These are phyloP conservation scores for Calvatia gigantea DNA, from an alignment of 768 basidiomycete genomes.

Conservation along the genomic window DNA sequence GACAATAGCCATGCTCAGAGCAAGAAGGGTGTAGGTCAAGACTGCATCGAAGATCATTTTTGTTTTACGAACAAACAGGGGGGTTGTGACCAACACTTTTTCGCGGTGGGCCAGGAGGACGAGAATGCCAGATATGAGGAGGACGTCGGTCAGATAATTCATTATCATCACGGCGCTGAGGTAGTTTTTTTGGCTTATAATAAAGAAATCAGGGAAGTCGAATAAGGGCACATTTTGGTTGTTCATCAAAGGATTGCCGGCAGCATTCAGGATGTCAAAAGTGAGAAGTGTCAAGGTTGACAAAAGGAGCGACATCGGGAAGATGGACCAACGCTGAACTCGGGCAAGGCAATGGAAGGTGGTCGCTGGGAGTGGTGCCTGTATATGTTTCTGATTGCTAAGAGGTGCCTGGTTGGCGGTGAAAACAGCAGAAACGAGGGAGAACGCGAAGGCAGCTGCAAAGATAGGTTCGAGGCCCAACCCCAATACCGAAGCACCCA, in stretches of 20 bases:
- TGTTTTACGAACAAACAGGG: background rate
- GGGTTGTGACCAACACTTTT: background rate
- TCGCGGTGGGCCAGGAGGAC: background rate
- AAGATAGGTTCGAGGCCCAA: background rate
- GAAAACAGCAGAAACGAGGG: background rate
- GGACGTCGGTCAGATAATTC: background rate
- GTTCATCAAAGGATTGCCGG: background rate
- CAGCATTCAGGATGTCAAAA: background rate
- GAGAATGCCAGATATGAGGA: background rate
- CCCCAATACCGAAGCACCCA: background rate
- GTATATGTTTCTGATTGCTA: background rate
- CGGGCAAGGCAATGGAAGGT: background rate
- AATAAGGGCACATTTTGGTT: background rate
- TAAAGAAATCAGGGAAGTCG: background rate
- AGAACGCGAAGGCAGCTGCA: conserved; percentile 3
- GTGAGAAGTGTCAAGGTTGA: background rate
- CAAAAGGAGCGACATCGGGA: conserved; percentile 1
- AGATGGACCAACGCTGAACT: background rate
- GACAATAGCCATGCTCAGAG: background rate
- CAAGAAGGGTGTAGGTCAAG: background rate
- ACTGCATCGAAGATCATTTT: background rate
- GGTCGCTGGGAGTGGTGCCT: background rate
- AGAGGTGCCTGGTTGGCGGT: background rate
- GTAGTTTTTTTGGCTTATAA: background rate
- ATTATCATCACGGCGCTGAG: background rate